Evolutionary conservation across 1,284 basidiomycete species (phyloP).

Genomic region (Porodaedalea pini): DNA sequence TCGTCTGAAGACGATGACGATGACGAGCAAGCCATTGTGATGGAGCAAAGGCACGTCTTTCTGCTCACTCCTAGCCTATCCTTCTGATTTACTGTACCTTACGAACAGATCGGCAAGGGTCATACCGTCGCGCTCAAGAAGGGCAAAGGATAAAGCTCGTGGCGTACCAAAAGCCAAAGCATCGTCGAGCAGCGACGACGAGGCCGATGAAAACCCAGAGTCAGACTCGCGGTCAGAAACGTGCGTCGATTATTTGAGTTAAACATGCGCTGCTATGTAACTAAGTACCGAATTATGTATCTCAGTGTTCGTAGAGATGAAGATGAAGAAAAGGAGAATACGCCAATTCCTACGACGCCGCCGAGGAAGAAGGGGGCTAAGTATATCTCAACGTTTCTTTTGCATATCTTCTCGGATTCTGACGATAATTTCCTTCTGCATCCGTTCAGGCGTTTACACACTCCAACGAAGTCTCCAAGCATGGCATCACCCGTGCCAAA

Average conservation of each 20-base stretch:
- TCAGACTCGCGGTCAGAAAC: background rate
- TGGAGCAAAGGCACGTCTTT: background rate
- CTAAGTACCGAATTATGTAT: background rate
- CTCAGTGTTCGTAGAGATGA: background rate
- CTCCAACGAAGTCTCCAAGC: constrained; percentile 17
- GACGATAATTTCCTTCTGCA: background rate
- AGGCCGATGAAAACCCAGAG: background rate
- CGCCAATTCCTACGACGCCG: constrained; percentile 4
- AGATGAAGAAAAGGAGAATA: constrained; percentile 9
- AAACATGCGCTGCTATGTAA: background rate
- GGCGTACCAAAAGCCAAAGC: background rate
- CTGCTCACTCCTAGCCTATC: background rate
- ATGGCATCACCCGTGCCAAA: constrained; percentile 19
- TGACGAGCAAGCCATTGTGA: no score
- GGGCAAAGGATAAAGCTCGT: background rate
- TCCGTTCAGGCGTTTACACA: constrained; percentile 16
- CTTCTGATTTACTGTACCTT: background rate
- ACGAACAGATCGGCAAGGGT: background rate
- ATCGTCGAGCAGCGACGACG: background rate
- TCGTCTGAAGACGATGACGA: background rate
- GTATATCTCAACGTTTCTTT: constrained; percentile 3
- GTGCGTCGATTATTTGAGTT: background rate
- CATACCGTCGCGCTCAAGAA: background rate
- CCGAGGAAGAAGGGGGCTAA: constrained; percentile 8
- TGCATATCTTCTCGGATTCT: background rate